Base-by-base conservation (phyloP, 768 basidiomycete genomes). In the Termitomyces sp. region DNA sequence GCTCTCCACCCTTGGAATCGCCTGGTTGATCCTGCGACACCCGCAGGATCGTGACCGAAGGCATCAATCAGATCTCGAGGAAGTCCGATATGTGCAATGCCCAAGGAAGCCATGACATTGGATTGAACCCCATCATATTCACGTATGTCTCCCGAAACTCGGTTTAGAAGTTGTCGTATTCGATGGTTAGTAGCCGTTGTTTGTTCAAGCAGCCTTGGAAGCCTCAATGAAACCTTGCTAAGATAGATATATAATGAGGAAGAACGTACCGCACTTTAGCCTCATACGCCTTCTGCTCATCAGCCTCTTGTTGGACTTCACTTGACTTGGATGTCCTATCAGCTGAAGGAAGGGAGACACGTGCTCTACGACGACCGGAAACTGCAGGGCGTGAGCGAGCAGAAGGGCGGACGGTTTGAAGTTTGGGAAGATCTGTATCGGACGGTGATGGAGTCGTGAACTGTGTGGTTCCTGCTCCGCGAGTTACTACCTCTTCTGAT, bases 1-100 rank as follows among this genome's bases (percentile, higher is more conserved):
- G 85, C 87, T 56, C 78, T 75, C 85, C 86, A 91, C 10, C 88
- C 82, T 48, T 71, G 73, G 27, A 78, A 74, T 40, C 79, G 75
- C 44, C 84, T 79, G 0, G 89, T 88, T 6, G 78, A 70, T 16
- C 86, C 79, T 3, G 83, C 87, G 18, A 90, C 83, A n/a, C 85
- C 83, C 2, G 87, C 82, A 45, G 89, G 89, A 64, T 92, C 89
- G 56, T 88, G 88, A 35, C 78, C 81, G 62, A 90, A 83, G 3
- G 88, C 85, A 46, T 91, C 89, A 35, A 89, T 68, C 7, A 91
- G 74, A 20, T 89, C 86, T 59, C 74, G 73, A 7, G 89, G 84
- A 38, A 91, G 72, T 36, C 72, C 70, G 15, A 64, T 70, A 59
- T 82, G 73, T 7, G 73, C 66, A 27, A 80, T 66, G 15, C 77